phyloP scores from a whole-genome alignment of 176 grass and related monocot genomes.

The Bolboschoenus planiculmis region DNA sequence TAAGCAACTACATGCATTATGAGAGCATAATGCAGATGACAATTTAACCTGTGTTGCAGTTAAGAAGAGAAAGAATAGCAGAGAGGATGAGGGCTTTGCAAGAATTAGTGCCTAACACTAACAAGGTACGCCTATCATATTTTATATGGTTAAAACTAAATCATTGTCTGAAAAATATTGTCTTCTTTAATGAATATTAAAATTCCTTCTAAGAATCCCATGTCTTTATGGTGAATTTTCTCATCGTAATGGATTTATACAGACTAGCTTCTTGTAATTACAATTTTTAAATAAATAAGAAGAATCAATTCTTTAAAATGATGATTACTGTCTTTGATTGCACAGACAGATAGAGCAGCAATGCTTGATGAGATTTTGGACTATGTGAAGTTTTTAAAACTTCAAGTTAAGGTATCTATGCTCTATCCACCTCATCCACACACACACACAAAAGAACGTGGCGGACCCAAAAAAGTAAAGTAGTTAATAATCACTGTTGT shows the following conservation, averaged over 20 bases:
- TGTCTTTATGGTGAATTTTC: neutral
- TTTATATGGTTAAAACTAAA: neutral
- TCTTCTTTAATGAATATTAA: neutral
- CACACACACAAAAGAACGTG: neutral
- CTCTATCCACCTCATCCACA: neutral
- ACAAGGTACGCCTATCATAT: constrained; percentile 54
- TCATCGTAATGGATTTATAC: neutral
- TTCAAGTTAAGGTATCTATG: constrained; percentile 87
- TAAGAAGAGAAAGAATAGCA: constrained; percentile 97
- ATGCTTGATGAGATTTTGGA: constrained; percentile 99
- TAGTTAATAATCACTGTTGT: neutral
- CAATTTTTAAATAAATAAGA: neutral
- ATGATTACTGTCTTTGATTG: constrained; percentile 18
- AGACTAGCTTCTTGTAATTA: neutral
- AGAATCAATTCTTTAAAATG: neutral
- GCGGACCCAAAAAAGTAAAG: neutral
- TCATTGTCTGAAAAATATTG: neutral
- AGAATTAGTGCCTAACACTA: constrained; percentile 98
- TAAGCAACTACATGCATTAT: neutral
- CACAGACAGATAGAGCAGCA: constrained; percentile 96
- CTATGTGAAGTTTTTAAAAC: constrained; percentile 96
- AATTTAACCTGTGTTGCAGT: constrained; percentile 35
- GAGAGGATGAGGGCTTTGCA: constrained; percentile 94
- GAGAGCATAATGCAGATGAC: neutral
- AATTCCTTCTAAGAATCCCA: neutral